Percentiles rank a stretch among this genome's conserved stretches.
Evolutionary conservation across 371 early-diverging fungal species (phyloP).

Genomic region (Funneliformis caledonium): DNA sequence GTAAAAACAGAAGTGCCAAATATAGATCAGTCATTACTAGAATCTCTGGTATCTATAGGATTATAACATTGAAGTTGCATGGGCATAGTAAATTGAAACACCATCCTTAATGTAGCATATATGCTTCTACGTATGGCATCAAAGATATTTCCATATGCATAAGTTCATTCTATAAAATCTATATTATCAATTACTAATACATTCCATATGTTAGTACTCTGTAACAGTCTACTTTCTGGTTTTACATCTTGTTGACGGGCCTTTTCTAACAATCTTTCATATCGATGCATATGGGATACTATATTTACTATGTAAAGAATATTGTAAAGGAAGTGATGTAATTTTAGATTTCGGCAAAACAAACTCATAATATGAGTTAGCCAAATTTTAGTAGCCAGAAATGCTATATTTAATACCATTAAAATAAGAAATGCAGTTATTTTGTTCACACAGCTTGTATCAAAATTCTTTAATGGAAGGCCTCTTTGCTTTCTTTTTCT

Average conservation of each 20-base stretch:
- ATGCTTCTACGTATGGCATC: neutral
- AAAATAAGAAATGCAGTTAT: constrained; percentile 2
- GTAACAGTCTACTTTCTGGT: too few species aligned
- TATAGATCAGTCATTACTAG: neutral
- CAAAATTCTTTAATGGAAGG: neutral
- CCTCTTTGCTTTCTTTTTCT: neutral
- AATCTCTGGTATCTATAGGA: neutral
- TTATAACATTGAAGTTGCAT: neutral
- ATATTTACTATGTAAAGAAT: neutral
- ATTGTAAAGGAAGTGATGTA: neutral
- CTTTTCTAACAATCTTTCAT: constrained; percentile 18
- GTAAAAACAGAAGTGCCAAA: neutral
- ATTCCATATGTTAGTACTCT: neutral
- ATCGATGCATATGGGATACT: neutral
- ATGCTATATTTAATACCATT: constrained; percentile 1
- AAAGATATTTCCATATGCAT: constrained; percentile 7
- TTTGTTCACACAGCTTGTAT: neutral
- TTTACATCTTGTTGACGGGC: neutral
- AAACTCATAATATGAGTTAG: neutral
- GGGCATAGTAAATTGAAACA: neutral
- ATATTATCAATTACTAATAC: neutral
- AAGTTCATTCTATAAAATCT: neutral
- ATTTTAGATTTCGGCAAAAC: neutral
- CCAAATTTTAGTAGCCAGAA: neutral
- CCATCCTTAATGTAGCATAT: constrained; percentile 2